These are phyloP conservation scores for Coemansia sp. DNA, from an alignment of 192 early-diverging fungal genomes.

Conservation along the genomic window DNA sequence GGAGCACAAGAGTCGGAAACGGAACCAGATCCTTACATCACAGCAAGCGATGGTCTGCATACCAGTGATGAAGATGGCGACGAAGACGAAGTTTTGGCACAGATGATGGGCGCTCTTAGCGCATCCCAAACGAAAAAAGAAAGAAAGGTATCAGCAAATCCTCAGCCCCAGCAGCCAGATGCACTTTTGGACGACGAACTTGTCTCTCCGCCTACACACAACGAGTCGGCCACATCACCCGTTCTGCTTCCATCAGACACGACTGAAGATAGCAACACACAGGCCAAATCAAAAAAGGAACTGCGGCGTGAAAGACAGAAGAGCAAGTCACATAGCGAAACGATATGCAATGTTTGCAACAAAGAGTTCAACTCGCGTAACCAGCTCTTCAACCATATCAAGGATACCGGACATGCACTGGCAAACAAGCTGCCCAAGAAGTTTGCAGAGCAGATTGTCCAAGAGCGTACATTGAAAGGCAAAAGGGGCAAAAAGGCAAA, in stretches of 20 bases:
- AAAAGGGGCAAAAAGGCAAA: slow-evolving; percentile 4
- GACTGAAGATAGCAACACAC: background rate
- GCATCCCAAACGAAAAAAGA: slow-evolving; percentile 35
- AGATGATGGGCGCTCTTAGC: slow-evolving; percentile 53
- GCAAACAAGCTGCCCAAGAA: slow-evolving; percentile 30
- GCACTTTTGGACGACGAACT: background rate
- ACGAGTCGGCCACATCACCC: background rate
- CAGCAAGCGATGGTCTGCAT: slow-evolving; percentile 4
- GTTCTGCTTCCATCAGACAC: background rate
- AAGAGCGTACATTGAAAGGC: slow-evolving; percentile 5
- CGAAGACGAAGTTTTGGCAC: slow-evolving; percentile 31
- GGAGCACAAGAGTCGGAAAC: too few species aligned
- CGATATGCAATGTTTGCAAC: slow-evolving; percentile 79
- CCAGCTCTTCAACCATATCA: slow-evolving; percentile 87
- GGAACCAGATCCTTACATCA: background rate
- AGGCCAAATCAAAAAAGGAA: slow-evolving; percentile 52
- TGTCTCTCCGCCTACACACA: background rate
- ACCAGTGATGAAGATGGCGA: background rate
- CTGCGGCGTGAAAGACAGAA: slow-evolving; percentile 62
- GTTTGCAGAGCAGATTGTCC: slow-evolving; percentile 8
- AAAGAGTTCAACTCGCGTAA: slow-evolving; percentile 75
- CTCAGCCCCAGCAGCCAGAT: slow-evolving; percentile 16
- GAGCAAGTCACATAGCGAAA: slow-evolving; percentile 53
- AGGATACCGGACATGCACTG: slow-evolving; percentile 81
- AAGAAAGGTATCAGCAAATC: slow-evolving; percentile 53